Conservation (phyloP, 148 eudicot genomes). For the Nepenthes mirabilis region DNA sequence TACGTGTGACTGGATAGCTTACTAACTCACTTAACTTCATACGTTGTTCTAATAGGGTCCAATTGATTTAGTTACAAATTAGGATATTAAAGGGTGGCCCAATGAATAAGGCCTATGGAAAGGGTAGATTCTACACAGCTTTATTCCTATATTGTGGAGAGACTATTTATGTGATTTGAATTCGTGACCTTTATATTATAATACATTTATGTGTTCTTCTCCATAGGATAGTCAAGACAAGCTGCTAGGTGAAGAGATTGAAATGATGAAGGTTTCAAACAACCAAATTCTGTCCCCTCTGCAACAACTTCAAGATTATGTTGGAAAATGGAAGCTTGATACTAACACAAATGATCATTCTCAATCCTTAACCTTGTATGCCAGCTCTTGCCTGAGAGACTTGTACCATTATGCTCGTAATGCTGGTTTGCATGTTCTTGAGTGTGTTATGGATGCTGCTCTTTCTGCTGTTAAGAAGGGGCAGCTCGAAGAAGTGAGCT, state of each 20-base stretch:
- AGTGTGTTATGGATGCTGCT: constrained; percentile 70
- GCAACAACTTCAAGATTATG: constrained; percentile 35
- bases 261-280: constrained; percentile 32
- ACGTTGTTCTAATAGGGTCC: no score
- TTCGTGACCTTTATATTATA: background rate
- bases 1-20: no score
- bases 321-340: constrained; percentile 26
- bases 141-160: no score
- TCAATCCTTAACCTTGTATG: constrained; percentile 22
- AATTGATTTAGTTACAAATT: no score
- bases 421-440: constrained; percentile 74
- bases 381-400: constrained; percentile 59
- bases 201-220: constrained; percentile 4
- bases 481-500: constrained; percentile 71
- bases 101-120: no score
- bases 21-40: no score
- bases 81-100: no score
- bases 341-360: constrained; percentile 18
- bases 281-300: constrained; percentile 51
- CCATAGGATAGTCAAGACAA: constrained; percentile 73
- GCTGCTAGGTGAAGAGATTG: constrained; percentile 54
- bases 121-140: no score
- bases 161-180: background rate
- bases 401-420: constrained; percentile 91
- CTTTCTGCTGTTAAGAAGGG: constrained; percentile 63